Base-by-base conservation (phyloP, 768 basidiomycete species). In the Gymnopilus dilepis region DNA sequence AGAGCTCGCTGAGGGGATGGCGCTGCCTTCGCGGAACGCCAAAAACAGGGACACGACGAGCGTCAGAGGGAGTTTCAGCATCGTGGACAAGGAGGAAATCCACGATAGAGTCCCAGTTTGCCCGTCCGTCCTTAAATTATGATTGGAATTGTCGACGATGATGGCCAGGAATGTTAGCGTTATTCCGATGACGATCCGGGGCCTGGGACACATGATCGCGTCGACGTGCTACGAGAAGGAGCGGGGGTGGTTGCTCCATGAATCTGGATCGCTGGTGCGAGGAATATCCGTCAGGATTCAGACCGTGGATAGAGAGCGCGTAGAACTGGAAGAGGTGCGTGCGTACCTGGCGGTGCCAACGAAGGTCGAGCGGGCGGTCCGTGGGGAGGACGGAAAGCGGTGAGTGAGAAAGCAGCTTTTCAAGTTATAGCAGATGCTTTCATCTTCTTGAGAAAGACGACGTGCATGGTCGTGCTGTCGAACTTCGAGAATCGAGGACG, bases 1-100 rank as follows among this genome's bases (percentile, higher is more conserved):
- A 30, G n/a, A 55, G 37, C 48, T 55, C 1, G 65, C 43, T 21
- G 65, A 70, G 6, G 68, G 62, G 4, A 58, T 48, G 31, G 66
- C 50, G 6, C 11, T 4, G 2, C 42, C 34, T 17, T 1, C 17
- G 31, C 15, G 28, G 19, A 47, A 28, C 6, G 45, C 9, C 26
- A 30, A 6, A 15, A n/a, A 50, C 4, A 50, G n/a, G 3, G 8
- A 30, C 1, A 31, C 28, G 13, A 50, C 13, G 28, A 50, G 47
- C 3, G 28, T 50, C 17, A 50, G 28, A 31, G 28, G n/a, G n/a
- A 30, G 17, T 17, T 1, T 50, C 26, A 50, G 28, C 47, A 50
- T 50, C 47, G n/a, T 11, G 28, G n/a, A 50, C 47, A 28, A 30
- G 12, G 47, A 50, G 26, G 47, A 8, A 8, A 19, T n/a, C 28